phyloP scores from a whole-genome alignment of 2,329 filamentous ascomycete species.

The Plenodomus biglobosus region DNA sequence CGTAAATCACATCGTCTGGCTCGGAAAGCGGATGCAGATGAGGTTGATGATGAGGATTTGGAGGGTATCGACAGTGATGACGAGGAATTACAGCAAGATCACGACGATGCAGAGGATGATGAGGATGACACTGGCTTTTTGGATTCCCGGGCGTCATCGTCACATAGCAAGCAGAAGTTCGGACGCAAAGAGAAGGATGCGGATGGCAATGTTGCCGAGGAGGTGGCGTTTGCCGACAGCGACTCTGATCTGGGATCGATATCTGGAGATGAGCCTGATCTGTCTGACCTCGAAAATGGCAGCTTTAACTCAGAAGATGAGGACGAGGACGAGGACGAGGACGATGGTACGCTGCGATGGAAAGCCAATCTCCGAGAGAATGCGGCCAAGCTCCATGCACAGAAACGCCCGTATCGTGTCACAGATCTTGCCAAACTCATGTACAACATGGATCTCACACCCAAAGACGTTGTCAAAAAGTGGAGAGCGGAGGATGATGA shows the following conservation, averaged over 20 bases:
- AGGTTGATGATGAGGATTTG: constrained; percentile 56
- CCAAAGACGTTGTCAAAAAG: constrained; percentile 71
- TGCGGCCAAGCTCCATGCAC: constrained; percentile 70
- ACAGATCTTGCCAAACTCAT: constrained; percentile 83
- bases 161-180: constrained; percentile 34
- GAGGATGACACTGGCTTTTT: constrained; percentile 53
- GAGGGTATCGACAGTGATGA: constrained; percentile 53
- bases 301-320: constrained; percentile 58
- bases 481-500: constrained; percentile 72
- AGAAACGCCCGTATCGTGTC: constrained; percentile 72
- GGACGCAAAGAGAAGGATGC: constrained; percentile 32
- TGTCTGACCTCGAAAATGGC: constrained; percentile 45
- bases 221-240: constrained; percentile 90
- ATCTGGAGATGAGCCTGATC: constrained; percentile 58
- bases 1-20: constrained; percentile 57
- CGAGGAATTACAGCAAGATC: constrained; percentile 55
- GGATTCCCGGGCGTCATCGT: constrained; percentile 45
- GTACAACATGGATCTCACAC: constrained; percentile 79
- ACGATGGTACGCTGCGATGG: constrained; percentile 76
- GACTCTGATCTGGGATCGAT: constrained; percentile 94
- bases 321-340: constrained; percentile 62
- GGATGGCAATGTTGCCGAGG: constrained; percentile 54
- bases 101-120: constrained; percentile 54
- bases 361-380: constrained; percentile 82
- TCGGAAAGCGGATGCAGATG: constrained; percentile 50